Evolutionary conservation across 2,329 filamentous ascomycete species (phyloP), one percentile per base, ranked within the genome.

Genomic region (Kalaharituber pfeilii): DNA sequence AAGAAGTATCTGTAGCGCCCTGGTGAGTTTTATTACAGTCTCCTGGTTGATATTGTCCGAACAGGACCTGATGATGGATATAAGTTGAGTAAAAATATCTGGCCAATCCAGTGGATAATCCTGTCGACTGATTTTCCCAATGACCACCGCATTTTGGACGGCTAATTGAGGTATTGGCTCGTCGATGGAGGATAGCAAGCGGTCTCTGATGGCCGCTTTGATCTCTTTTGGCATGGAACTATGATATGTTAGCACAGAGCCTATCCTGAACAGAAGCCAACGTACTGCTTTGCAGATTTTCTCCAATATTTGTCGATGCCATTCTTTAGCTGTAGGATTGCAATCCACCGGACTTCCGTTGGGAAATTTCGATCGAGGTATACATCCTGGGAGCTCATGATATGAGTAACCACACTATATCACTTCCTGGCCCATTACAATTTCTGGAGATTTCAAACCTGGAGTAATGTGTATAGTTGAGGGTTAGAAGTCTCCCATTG

Each of bases 241-340:
- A 60, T 18, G 24, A 59, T 13, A 29, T 13, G 25, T 50, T 28
- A 50, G 49, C 11, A 45, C 28, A 27, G 28, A 42, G 45, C 28
- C 29, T 44, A 26, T 13, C 7, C 36, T 2, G 13, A 47, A 13
- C 15, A 4, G 24, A 47, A 6, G 22, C 25, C 11, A 22, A 50
- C 67, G 26, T 78, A 76, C 66, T 81, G 79, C 54, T 83, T 77
- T 50, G 85, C 79, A 29, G 84, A 84, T 66, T 75, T 86, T 65
- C 91, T 78, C 91, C 91, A 98, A 68, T 87, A 86, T 66, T 83
- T 87, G 67, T 96, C 89, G 68, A 96, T 88, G 53, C 88, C 91
- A 67, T 96, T 95, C 67, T 96, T 96, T 53, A 98, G 75, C 66
- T 94, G 85, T 62, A 96, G 94, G 55, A 96, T 79, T 53, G 89